Evolutionary conservation across 495 filamentous ascomycete genomes (phyloP).

Genomic region (Xylaria acuta): DNA sequence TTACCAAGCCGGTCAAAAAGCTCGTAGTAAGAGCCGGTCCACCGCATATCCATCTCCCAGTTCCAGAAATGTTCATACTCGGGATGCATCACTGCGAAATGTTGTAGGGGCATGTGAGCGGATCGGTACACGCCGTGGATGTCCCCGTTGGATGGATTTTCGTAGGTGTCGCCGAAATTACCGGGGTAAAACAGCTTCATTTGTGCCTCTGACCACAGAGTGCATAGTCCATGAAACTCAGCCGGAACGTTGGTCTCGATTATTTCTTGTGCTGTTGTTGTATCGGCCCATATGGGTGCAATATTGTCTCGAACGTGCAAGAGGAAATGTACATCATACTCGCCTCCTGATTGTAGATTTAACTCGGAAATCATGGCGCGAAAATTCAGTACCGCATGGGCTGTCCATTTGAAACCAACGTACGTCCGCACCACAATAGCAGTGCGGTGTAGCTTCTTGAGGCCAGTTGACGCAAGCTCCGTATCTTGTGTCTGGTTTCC

Average conservation of each 20-base stretch:
- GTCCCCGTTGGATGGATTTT: slow-evolving; percentile 63
- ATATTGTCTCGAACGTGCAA: slow-evolving; percentile 75
- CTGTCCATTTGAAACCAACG: slow-evolving; percentile 71
- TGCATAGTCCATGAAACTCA: slow-evolving; percentile 87
- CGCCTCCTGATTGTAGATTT: slow-evolving; percentile 72
- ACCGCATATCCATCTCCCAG: slow-evolving; percentile 96
- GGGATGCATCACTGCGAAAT: slow-evolving; percentile 86
- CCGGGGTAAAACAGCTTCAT: slow-evolving; percentile 87
- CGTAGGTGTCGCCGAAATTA: slow-evolving; percentile 69
- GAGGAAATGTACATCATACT: slow-evolving; percentile 82
- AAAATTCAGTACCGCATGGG: slow-evolving; percentile 72
- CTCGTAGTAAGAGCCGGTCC: slow-evolving; percentile 93
- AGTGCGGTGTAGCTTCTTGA: slow-evolving; percentile 60
- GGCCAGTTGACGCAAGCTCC: slow-evolving; percentile 32
- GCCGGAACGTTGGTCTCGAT: slow-evolving; percentile 78
- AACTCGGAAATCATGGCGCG: slow-evolving; percentile 82
- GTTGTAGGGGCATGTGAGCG: slow-evolving; percentile 88
- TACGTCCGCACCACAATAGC: slow-evolving; percentile 77
- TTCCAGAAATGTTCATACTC: slow-evolving; percentile 98
- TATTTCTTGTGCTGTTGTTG: slow-evolving; percentile 57
- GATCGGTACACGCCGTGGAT: slow-evolving; percentile 91
- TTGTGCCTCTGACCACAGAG: slow-evolving; percentile 91
- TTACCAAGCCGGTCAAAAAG: slow-evolving; percentile 75
- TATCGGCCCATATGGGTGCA: slow-evolving; percentile 68
- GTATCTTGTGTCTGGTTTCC: slow-evolving; percentile 39